Evolutionary conservation across 2,329 filamentous ascomycete species (phyloP).

Genomic region (Thielaviopsis euricoi): DNA sequence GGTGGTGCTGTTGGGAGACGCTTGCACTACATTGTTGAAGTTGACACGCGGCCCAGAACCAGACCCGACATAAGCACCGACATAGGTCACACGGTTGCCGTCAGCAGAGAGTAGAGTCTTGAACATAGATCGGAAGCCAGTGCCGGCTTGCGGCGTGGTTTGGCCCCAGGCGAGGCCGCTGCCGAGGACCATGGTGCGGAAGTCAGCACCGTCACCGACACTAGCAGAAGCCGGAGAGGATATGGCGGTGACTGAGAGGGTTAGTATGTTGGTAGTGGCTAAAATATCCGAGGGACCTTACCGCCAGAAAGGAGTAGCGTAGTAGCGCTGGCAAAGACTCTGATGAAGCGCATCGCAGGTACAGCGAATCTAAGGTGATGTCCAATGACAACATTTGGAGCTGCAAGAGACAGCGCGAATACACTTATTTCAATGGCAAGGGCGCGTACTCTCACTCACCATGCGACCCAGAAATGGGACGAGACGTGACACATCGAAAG

Average conservation of each 20-base stretch:
- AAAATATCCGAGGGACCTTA: not conserved
- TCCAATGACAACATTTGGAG: not conserved
- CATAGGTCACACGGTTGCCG: constrained; percentile 21
- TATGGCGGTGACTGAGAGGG: not conserved
- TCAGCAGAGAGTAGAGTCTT: constrained; percentile 18
- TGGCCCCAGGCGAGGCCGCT: constrained; percentile 23
- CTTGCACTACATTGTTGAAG: constrained; percentile 22
- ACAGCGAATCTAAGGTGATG: not conserved
- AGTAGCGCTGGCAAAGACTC: not conserved
- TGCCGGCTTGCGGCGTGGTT: constrained; percentile 17
- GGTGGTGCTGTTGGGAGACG: constrained; percentile 21
- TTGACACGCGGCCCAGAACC: constrained; percentile 22
- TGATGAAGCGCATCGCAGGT: not conserved
- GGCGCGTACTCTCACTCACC: not conserved
- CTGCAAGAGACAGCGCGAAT: not conserved
- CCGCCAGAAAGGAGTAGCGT: not conserved
- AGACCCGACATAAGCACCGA: constrained; percentile 20
- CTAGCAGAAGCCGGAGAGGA: not conserved
- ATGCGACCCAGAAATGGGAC: not conserved
- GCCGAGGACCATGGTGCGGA: constrained; percentile 21
- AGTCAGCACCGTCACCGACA: not conserved
- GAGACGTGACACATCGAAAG: not conserved
- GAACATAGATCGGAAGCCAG: constrained; percentile 22
- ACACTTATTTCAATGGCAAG: not conserved
- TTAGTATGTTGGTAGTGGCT: not conserved